Base-by-base conservation (phyloP, 1,284 basidiomycete species). In the Erythrobasidium hasegawianum region DNA sequence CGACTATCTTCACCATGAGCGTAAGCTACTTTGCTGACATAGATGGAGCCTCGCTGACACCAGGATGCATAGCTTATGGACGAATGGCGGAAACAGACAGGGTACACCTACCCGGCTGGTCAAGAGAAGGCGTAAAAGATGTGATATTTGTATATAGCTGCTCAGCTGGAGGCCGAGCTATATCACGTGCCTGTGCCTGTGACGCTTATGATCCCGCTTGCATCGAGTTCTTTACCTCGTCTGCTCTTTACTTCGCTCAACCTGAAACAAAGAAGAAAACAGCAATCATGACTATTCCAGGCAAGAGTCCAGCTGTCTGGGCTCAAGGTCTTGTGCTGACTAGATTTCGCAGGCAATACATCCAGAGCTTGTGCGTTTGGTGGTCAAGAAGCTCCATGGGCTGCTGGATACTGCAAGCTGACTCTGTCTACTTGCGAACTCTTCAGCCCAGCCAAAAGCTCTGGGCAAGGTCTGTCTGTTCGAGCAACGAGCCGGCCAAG, bases 51-150 rank as follows among this genome's bases (percentile, higher is more conserved):
- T 43, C 2, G 53, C 59, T 69, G 53, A 64, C 18, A 52, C n/a
- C n/a, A 10, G 40, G 14, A 56, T n/a, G n/a, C n/a, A n/a, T n/a
- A 73, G 75, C 74, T 76, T 38, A 76, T 79, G 40, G 78, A 79
- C 67, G 71, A 77, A 64, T 74, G 78, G 38, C 68, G 78, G 22
- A 70, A 71, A 54, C 75, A 78, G 49, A 76, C 77, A 14, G 73
- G 72, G 18, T 77, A 77, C 67, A 62, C 73, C 14, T 77, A 74
- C 53, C 72, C 75, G 10, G 75, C 74, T 24, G 76, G 75, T 2
- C 68, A 79, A 64, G 78, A 79, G 70, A 74, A 65, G 45, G 62
- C 62, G 10, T 65, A 29, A 33, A 50, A 0, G 20, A 9, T 45
- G 41, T 20, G 22, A 47, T 47, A 24, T n/a, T n/a, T n/a, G n/a